Base-by-base conservation (phyloP, 148 eudicot species). In the Vaccinium corymbosum region DNA sequence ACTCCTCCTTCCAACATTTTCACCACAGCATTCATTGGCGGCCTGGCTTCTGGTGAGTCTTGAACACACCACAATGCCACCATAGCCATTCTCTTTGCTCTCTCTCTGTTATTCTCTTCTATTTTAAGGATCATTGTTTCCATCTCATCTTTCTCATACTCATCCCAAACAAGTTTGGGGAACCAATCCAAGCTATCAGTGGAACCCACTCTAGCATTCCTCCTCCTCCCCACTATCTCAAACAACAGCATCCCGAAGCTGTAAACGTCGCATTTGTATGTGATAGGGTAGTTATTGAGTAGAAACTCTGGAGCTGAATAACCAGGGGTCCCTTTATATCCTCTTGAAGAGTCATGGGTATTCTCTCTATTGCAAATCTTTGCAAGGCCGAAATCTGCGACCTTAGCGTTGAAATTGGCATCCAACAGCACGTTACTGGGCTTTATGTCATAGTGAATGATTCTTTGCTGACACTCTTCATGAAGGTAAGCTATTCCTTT, bases 61-160 rank as follows among this genome's bases (percentile, higher is more conserved):
- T 80, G 83, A 80, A 80, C 83, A 10, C 83, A 80, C 83, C 83
- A 80, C n/a, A 80, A 48, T 38, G 83, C 73, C 32, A 64, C 55
- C 74, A 42, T 46, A 15, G 83, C 72, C 83, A 62, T 62, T 48
- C 25, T 80, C 17, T 80, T 38, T 13, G 56, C 83, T 29, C 7
- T 13, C 2, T 62, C 83, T 14, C 83, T 62, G 15, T 80, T n/a
- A 4, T 46, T 80, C 6, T 80, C 83, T 46, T 80, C 74, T 4
- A 61, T 62, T 22, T 56, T 38, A 62, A 62, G 13, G 0, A n/a
- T 61, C 75, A 80, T 42, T 10, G 42, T 29, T 6, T 10, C 74
- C 73, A 57, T 19, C 50, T 79, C 82, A 7, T 68, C 82, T 25
- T 79, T 42, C 46, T 42, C 46, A 4, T 42, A 42, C 46, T 42